Evolutionary conservation across 345 rosid species (phyloP), one percentile per base, ranked within the genome.

Genomic region (Camelina hispida): DNA sequence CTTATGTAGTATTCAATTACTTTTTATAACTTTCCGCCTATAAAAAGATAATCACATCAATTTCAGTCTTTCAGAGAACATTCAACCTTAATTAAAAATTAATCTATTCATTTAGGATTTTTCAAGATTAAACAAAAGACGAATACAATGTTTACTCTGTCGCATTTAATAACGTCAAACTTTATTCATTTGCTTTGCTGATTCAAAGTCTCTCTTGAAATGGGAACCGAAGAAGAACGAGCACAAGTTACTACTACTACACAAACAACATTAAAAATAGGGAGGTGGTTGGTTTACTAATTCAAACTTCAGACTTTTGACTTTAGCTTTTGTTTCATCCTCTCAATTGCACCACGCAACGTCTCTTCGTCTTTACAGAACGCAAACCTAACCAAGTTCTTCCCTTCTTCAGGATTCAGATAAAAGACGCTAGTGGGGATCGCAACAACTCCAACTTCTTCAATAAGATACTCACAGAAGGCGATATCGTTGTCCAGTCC

Each of bases 311-410:
- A 53, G 85, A 81, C 85, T 44, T 71, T 83, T 69, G 66, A 83
- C 85, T 80, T 87, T 72, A 95, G 89, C 83, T 89, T 95, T 80
- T 54, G 81, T 83, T 87, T 89, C 99, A 95, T 92, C 78, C 97
- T 89, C 79, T 87, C 90, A 2, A 95, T 91, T 0, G 96, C 99
- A 52, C 82, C 50, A 81, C 84, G 87, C 81, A 92, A 72, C n/a
- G 98, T 95, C 50, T 70, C 89, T 76, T 95, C 99, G 69, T 95
- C 99, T 81, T 95, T 92, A 83, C 94, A 90, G 83, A 95, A 92
- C 18, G 99, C 84, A 78, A 95, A 95, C 73, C 99, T 84, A 68
- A 95, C 99, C 81, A 95, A 72, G 43, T 89, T 87, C 90, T 92
- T 95, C 56, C 99, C 99, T 2, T 92, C 98, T 83, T 92, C 96